phyloP scores from a whole-genome alignment of 805 yeast species.

The Soucietia sequanensis region DNA sequence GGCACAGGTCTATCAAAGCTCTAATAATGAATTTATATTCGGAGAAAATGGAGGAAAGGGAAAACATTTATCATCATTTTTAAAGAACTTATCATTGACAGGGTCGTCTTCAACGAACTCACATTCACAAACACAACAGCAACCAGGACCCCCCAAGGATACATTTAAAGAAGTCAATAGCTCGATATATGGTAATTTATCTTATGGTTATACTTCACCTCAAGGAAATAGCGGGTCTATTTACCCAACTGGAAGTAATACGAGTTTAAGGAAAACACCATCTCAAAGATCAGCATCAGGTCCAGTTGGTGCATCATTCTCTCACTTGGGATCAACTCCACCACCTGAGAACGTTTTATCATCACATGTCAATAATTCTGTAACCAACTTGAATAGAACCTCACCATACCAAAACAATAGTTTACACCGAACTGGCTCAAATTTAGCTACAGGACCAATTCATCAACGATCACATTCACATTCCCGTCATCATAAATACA shows the following conservation, averaged over 20 bases:
- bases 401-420: not conserved
- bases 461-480: constrained; percentile 12
- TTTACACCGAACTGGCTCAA: too few relatives aligned
- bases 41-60: constrained; percentile 72
- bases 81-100: constrained; percentile 43
- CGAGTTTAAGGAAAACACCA: constrained; percentile 13
- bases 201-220: constrained; percentile 19
- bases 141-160: constrained; percentile 4
- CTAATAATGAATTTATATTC: constrained; percentile 58
- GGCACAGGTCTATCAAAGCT: constrained; percentile 39
- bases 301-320: constrained; percentile 14
- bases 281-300: constrained; percentile 14
- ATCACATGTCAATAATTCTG: too few relatives aligned
- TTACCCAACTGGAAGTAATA: constrained; percentile 3
- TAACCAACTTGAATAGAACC: too few relatives aligned
- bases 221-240: constrained; percentile 12
- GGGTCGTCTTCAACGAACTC: constrained; percentile 17
- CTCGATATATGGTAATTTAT: constrained; percentile 38
- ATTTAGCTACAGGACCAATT: not conserved
- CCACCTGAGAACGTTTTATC: constrained; percentile 6
- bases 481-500: constrained; percentile 35
- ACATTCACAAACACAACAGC: too few relatives aligned
- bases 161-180: constrained; percentile 28
- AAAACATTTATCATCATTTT: constrained; percentile 51
- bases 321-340: constrained; percentile 10